Evolutionary conservation across 257 asterid genomes (phyloP), one percentile per base, ranked within the genome.

Genomic region (Orobanche coerulescens): DNA sequence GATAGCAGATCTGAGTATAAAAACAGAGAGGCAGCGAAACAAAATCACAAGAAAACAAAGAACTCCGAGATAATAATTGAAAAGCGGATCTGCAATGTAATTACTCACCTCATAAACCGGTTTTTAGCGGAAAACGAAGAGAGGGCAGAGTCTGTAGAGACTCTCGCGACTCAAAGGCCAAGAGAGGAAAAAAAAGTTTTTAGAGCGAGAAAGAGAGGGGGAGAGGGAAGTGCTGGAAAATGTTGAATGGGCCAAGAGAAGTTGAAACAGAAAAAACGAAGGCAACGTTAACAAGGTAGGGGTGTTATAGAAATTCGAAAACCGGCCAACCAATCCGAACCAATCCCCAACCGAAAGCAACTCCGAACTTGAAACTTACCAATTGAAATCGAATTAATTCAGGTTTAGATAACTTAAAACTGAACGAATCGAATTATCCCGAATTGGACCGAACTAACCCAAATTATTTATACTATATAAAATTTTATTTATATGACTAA

Each of bases 31-130:
- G 15, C 47, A 19, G 5, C 8, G 11, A 51, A 31, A 37, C 3
- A 19, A 55, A 55, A 60, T 24, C 4, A 37, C n/a, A 33, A 19
- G 34, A 18, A 43, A 20, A 39, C n/a, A n/a, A n/a, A n/a, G n/a
- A n/a, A n/a, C n/a, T 12, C 7, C 33, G 54, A 36, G 0, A 48
- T 10, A 4, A 37, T 15, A 6, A 26, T 20, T 0, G 36, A 24
- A 2, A 28, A 13, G 19, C 1, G 37, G 66, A 60, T 47, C 28
- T 64, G 47, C 5, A 64, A n/a, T 7, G 24, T 13, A 47, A 22
- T 5, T 1, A 46, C 8, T 49, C 74, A 83, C 92, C 90, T 83
- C 95, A 86, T 81, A 86, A 86, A 83, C 89, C 85, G 79, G 59
- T n/a, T 70, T 65, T 73, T 69, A 78, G 74, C 68, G 59, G n/a